Conservation (phyloP, 768 basidiomycete genomes). For the Dacryopinax spathularia region DNA sequence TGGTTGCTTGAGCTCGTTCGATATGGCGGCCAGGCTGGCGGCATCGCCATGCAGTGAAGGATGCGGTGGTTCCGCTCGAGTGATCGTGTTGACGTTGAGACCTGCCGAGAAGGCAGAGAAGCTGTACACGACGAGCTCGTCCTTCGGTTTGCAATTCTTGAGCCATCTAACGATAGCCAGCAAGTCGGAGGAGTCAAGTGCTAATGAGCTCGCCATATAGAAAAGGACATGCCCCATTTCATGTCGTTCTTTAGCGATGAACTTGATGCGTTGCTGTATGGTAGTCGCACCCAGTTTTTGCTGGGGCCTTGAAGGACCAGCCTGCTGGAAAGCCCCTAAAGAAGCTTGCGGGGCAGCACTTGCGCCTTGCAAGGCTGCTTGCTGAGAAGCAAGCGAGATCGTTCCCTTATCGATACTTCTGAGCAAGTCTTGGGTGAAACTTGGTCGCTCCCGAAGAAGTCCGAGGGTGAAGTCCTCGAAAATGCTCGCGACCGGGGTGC, state of each 20-base stretch:
- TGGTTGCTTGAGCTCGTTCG: conserved; percentile 26
- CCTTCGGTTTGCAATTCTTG: conserved; percentile 38
- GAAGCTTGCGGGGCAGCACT: conserved; percentile 40
- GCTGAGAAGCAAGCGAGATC: conserved; percentile 37
- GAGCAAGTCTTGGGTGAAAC: conserved; percentile 1
- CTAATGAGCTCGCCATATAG: conserved; percentile 48
- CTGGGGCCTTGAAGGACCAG: conserved; percentile 12
- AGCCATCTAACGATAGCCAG: conserved; percentile 60
- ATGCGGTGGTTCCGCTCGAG: conserved; percentile 18
- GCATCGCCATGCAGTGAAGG: conserved; percentile 9
- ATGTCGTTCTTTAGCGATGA: conserved; percentile 59
- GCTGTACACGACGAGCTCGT: conserved; percentile 54
- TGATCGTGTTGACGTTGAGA: conserved; percentile 43
- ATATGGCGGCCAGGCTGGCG: conserved; percentile 10
- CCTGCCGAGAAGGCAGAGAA: conserved; percentile 49
- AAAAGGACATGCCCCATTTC: conserved; percentile 49
- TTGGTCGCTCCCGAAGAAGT: conserved; percentile 5
- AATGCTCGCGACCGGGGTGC: conserved; percentile 9
- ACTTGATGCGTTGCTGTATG: conserved; percentile 52
- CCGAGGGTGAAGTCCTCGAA: conserved; percentile 29
- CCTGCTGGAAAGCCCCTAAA: conserved; percentile 21
- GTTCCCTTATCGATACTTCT: conserved; percentile 14
- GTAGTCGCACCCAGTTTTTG: conserved; percentile 51
- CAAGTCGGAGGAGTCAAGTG: conserved; percentile 45
- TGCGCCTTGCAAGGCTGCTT: conserved; percentile 47